phyloP scores from a whole-genome alignment of 768 basidiomycete species.

The Dacryopinax primogenitus region DNA sequence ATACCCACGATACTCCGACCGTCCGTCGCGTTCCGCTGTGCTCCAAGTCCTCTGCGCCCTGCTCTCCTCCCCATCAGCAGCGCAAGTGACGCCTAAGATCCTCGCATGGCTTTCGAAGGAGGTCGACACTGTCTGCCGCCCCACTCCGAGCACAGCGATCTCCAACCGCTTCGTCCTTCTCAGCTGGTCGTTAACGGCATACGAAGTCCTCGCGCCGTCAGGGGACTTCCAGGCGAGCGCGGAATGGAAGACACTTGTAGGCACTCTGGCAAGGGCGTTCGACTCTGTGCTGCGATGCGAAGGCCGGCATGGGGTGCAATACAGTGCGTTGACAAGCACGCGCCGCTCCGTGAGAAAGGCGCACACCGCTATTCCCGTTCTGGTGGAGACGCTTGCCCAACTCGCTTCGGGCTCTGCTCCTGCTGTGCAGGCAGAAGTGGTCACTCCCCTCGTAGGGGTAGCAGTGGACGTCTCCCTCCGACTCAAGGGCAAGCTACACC shows the following conservation, averaged over 20 bases:
- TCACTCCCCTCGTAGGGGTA: constrained; percentile 49
- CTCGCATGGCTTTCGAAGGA: not conserved
- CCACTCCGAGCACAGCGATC: constrained; percentile 6
- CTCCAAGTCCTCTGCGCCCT: constrained; percentile 53
- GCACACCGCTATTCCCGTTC: constrained; percentile 20
- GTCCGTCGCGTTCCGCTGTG: constrained; percentile 55
- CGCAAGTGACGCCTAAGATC: not conserved
- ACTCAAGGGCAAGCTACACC: constrained; percentile 31
- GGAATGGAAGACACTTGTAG: constrained; percentile 41
- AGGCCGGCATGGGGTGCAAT: constrained; percentile 47
- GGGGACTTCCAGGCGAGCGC: constrained; percentile 36
- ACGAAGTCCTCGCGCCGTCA: constrained; percentile 36
- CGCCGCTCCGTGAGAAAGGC: constrained; percentile 48
- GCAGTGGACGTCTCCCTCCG: constrained; percentile 58
- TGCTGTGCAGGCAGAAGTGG: constrained; percentile 18
- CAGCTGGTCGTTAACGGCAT: constrained; percentile 56
- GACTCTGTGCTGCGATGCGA: constrained; percentile 44
- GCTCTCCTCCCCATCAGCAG: not conserved
- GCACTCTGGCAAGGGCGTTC: constrained; percentile 46
- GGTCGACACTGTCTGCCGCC: not conserved
- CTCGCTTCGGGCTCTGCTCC: constrained; percentile 35
- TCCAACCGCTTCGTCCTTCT: constrained; percentile 54
- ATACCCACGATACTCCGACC: constrained; percentile 67
- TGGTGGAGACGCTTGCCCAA: constrained; percentile 44
- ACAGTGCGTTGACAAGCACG: constrained; percentile 45